These are phyloP conservation scores for Neofusicoccum ribis DNA, from an alignment of 2,329 filamentous ascomycete genomes.

Conservation along the genomic window DNA sequence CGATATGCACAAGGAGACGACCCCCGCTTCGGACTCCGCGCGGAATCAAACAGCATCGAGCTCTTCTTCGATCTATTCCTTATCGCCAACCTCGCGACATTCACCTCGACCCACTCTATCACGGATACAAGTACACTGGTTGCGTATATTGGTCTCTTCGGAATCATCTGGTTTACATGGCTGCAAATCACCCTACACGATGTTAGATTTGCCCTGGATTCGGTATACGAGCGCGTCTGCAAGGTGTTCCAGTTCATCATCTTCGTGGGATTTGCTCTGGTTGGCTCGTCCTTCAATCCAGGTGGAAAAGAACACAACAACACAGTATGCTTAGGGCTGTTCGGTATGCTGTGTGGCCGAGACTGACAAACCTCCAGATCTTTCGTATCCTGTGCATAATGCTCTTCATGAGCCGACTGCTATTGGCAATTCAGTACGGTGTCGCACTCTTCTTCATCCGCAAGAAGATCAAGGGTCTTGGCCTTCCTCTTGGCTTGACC, in stretches of 20 bases:
- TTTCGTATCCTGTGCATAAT: slow-evolving; percentile 22
- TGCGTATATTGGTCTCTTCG: slow-evolving; percentile 51
- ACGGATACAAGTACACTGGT: slow-evolving; percentile 38
- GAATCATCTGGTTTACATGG: slow-evolving; percentile 65
- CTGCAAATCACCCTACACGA: slow-evolving; percentile 61
- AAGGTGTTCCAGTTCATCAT: slow-evolving; percentile 59
- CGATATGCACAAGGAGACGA: slow-evolving; percentile 3
- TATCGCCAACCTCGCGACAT: slow-evolving; percentile 62
- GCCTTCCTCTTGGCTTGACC: slow-evolving; percentile 19
- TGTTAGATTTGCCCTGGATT: slow-evolving; percentile 62
- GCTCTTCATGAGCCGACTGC: slow-evolving; percentile 23
- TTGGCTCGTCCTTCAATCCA: slow-evolving; percentile 41
- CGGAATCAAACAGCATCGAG: slow-evolving; percentile 41
- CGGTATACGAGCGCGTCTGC: slow-evolving; percentile 59
- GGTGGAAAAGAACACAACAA: slow-evolving; percentile 18
- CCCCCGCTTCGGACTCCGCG: background rate
- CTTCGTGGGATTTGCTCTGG: slow-evolving; percentile 62
- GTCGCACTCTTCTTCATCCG: slow-evolving; percentile 19
- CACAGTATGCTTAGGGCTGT: slow-evolving; percentile 7
- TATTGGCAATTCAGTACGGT: slow-evolving; percentile 22
- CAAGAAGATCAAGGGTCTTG: slow-evolving; percentile 5
- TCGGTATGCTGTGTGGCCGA: background rate
- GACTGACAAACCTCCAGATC: background rate
- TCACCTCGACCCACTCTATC: slow-evolving; percentile 55
- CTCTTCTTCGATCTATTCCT: slow-evolving; percentile 59